Percentiles rank a stretch among this genome's conserved stretches.
These are phyloP conservation scores for Cunninghamia lanceolata DNA, from an alignment of 75 land plant species.

Conservation along the genomic window DNA sequence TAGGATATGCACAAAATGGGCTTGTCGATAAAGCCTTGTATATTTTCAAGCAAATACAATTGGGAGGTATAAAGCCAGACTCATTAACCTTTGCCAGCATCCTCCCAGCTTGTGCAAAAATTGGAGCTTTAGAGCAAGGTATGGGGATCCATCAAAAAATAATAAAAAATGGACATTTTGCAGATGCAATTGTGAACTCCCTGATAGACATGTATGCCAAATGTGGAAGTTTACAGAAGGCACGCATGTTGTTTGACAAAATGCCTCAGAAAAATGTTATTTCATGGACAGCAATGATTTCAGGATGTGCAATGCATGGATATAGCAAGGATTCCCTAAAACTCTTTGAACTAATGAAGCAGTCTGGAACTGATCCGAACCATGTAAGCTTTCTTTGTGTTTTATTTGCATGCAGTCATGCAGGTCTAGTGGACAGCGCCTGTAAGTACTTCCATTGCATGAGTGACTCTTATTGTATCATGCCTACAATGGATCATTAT, in stretches of 20 bases:
- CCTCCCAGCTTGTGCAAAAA: constrained; percentile 11
- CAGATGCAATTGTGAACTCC: neutral
- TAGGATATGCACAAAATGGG: constrained; percentile 15
- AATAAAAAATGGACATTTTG: neutral
- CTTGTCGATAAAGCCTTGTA: neutral
- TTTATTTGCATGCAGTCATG: constrained; percentile 31
- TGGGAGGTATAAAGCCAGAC: constrained; percentile 5
- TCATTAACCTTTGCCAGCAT: constrained; percentile 8
- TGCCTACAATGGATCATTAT: constrained; percentile 10
- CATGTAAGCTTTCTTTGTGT: constrained; percentile 20
- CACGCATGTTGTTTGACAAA: constrained; percentile 6
- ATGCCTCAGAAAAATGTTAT: constrained; percentile 3
- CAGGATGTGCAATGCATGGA: constrained; percentile 29
- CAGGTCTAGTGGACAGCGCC: constrained; percentile 11
- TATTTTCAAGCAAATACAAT: constrained; percentile 14
- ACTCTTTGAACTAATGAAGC: constrained; percentile 21
- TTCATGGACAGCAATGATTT: constrained; percentile 21
- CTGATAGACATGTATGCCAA: constrained; percentile 20
- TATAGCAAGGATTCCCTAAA: constrained; percentile 13
- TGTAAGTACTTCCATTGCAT: neutral
- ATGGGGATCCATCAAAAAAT: constrained; percentile 10
- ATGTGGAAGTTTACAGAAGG: constrained; percentile 8
- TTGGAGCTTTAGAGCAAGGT: constrained; percentile 11
- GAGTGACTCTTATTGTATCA: constrained; percentile 4
- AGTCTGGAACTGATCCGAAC: constrained; percentile 21